Evolutionary conservation across 2,329 filamentous ascomycete genomes (phyloP).

Genomic region (Fusarium pilosicola): DNA sequence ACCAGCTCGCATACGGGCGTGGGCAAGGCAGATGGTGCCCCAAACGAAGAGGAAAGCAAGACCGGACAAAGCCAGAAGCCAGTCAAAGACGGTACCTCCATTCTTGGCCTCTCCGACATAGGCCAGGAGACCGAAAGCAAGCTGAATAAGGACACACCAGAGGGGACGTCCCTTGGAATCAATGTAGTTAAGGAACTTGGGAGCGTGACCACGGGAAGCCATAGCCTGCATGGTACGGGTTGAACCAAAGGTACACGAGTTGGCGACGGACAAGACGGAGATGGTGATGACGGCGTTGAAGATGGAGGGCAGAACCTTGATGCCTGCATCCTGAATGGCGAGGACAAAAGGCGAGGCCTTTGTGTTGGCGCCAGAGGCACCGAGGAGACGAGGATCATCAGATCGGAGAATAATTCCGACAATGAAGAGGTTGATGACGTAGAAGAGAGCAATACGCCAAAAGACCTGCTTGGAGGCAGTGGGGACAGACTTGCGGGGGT

Average conservation of each 20-base stretch:
- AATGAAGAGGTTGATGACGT: slow-evolving; percentile 82
- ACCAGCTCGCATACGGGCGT: slow-evolving; percentile 87
- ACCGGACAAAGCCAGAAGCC: slow-evolving; percentile 80
- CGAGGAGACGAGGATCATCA: slow-evolving; percentile 70
- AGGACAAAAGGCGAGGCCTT: slow-evolving; percentile 92
- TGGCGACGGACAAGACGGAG: slow-evolving; percentile 91
- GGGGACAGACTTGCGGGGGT: slow-evolving; percentile 82
- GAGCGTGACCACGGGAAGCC: slow-evolving; percentile 86
- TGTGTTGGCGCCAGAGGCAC: slow-evolving; percentile 67
- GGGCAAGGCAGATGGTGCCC: slow-evolving; percentile 84
- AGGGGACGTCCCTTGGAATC: slow-evolving; percentile 84
- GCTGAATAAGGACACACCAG: slow-evolving; percentile 74
- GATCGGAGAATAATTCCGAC: slow-evolving; percentile 85
- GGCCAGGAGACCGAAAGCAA: slow-evolving; percentile 75
- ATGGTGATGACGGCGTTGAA: slow-evolving; percentile 97
- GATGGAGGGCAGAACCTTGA: slow-evolving; percentile 81
- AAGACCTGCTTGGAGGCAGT: slow-evolving; percentile 93
- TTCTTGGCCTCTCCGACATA: slow-evolving; percentile 76
- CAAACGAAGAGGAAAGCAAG: slow-evolving; percentile 82
- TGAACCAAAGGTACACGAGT: slow-evolving; percentile 90
- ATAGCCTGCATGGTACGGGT: slow-evolving; percentile 90
- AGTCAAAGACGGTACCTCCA: slow-evolving; percentile 75
- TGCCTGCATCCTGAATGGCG: slow-evolving; percentile 85
- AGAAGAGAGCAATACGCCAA: slow-evolving; percentile 93
- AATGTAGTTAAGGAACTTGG: slow-evolving; percentile 79